Conservation (phyloP, 768 basidiomycete species). For the Sutorius australiensis region DNA sequence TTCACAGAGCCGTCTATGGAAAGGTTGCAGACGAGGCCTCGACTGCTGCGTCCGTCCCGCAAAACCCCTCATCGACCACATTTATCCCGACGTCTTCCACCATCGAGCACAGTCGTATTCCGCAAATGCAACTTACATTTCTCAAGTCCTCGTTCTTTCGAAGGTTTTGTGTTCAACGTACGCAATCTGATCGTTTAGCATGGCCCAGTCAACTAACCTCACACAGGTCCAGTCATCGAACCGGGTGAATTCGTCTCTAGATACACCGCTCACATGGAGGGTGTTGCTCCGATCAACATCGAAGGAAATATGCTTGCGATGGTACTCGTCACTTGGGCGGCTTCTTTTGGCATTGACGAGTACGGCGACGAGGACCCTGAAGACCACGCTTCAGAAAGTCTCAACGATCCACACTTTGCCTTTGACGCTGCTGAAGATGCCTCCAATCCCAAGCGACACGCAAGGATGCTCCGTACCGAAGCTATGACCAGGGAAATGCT, state of each 20-base stretch:
- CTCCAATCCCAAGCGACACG: constrained; percentile 36
- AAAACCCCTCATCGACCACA: constrained; percentile 16
- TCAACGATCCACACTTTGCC: constrained; percentile 5
- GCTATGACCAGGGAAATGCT: constrained; percentile 75
- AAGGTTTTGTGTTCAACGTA: constrained; percentile 83
- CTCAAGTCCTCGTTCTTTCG: constrained; percentile 83
- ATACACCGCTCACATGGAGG: constrained; percentile 62
- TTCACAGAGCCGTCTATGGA: constrained; percentile 69
- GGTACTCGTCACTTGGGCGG: constrained; percentile 83
- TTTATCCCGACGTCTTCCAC: constrained; percentile 3
- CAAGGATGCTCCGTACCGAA: constrained; percentile 54
- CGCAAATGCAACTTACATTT: constrained; percentile 72
- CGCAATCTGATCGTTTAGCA: constrained; percentile 21
- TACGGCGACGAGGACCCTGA: constrained; percentile 46
- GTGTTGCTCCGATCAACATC: constrained; percentile 56
- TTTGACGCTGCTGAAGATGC: constrained; percentile 27
- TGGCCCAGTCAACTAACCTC: constrained; percentile 5
- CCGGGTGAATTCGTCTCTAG: constrained; percentile 74
- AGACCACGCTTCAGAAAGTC: constrained; percentile 1
- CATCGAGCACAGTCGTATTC: constrained; percentile 47
- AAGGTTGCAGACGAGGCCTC: constrained; percentile 50
- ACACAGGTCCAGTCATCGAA: constrained; percentile 80
- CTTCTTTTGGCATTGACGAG: constrained; percentile 85
- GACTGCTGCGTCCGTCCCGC: constrained; percentile 16
- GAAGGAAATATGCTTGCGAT: constrained; percentile 76